Base-by-base conservation (phyloP, 306 rosid genomes). In the Cucumis hystrix region DNA sequence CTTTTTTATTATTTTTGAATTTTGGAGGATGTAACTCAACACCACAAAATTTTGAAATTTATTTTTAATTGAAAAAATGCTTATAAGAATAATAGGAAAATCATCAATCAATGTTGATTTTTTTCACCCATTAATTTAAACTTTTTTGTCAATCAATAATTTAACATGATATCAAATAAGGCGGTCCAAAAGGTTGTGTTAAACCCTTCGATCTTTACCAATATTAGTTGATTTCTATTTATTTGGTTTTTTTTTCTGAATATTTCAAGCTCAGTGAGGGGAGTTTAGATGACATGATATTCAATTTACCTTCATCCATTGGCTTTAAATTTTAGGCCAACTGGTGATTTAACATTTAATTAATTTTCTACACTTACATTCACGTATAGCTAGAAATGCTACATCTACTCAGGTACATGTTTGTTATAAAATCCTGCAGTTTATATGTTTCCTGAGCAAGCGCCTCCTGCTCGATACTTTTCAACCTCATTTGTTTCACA, bases 401-500 rank as follows among this genome's bases (percentile, higher is more conserved):
- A n/a, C 67, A 56, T 58, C 21, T 37, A 74, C 33, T 57, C n/a
- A 47, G 23, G 33, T 59, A n/a, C 25, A 61, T 61, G 20, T 54
- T 37, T 54, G 77, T 20, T 56, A 71, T 52, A 77, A 45, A 73
- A 66, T 65, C 75, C 62, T 89, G 83, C 89, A 87, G 93, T 84
- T 79, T 80, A 78, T 83, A 78, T 83, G 87, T 83, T 86, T 62
- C 86, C 78, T 82, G 93, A 91, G 47, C 97, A 89, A 79, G 84
- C 82, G 79, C 75, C 80, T 84, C 83, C 89, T 18, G 85, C 89
- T 13, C 92, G 84, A 58, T 87, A 83, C 79, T 87, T 91, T 85
- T 87, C 90, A 65, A 84, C 91, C 45, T 89, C 96, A 2, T 90
- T 90, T 89, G 88, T 89, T 75, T 73, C 82, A 74, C 95, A 87